phyloP scores from a whole-genome alignment of 2,329 filamentous ascomycete genomes.

The Claviceps monticola region DNA sequence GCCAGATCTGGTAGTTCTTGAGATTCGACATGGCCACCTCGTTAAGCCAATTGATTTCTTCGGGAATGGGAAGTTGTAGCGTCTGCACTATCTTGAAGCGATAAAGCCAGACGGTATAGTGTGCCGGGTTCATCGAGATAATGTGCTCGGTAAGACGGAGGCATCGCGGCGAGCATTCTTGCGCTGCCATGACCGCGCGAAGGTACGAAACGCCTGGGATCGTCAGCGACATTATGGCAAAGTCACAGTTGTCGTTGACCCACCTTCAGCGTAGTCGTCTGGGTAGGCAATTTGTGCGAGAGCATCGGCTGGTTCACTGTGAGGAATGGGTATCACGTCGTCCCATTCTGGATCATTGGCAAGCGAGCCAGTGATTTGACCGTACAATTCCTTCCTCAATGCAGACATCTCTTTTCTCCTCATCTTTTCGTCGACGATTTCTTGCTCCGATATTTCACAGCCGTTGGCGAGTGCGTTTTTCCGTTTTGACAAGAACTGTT shows the following conservation, averaged over 20 bases:
- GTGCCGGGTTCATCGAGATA: slow-evolving; percentile 85
- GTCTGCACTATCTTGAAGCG: slow-evolving; percentile 65
- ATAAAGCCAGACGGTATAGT: slow-evolving; percentile 98
- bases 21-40: slow-evolving; percentile 66
- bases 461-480: slow-evolving; percentile 15
- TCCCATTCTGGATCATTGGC: slow-evolving; percentile 64
- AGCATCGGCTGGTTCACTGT: slow-evolving; percentile 70
- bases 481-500: slow-evolving; percentile 28
- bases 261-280: slow-evolving; percentile 72
- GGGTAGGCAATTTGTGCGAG: slow-evolving; percentile 89
- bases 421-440: slow-evolving; percentile 31
- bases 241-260: slow-evolving; percentile 9
- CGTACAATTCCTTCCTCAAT: slow-evolving; percentile 38
- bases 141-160: slow-evolving; percentile 77
- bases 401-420: slow-evolving; percentile 37
- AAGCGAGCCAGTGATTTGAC: slow-evolving; percentile 28
- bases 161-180: slow-evolving; percentile 69
- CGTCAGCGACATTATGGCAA: slow-evolving; percentile 1
- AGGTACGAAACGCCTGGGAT: slow-evolving; percentile 74
- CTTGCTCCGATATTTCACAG: slow-evolving; percentile 20
- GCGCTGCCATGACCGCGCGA: slow-evolving; percentile 77
- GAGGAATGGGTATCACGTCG: slow-evolving; percentile 68
- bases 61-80: slow-evolving; percentile 47
- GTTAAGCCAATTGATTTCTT: slow-evolving; percentile 81
- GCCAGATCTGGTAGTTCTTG: slow-evolving; percentile 99